phyloP scores from a whole-genome alignment of 805 yeast species.

The Cephaloascus albidus region DNA sequence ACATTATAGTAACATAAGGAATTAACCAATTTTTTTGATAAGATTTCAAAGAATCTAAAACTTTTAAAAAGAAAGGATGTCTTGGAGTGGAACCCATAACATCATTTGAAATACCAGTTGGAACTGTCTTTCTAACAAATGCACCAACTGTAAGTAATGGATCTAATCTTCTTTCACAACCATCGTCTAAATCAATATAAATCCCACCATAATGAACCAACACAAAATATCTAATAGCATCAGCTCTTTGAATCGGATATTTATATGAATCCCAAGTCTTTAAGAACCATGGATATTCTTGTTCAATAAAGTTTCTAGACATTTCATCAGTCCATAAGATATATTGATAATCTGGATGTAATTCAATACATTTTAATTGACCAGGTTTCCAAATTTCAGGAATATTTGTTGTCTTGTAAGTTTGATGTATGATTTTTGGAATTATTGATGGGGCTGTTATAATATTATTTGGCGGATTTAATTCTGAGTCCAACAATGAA shows the following conservation, averaged over 20 bases:
- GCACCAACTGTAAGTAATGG: conserved; percentile 78
- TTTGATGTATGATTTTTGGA: conserved; percentile 90
- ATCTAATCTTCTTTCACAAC: conserved; percentile 71
- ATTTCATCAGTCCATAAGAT: conserved; percentile 85
- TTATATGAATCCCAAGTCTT: conserved; percentile 67
- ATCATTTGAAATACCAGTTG: conserved; percentile 89
- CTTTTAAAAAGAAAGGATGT: conserved; percentile 78
- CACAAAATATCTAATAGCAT: conserved; percentile 82
- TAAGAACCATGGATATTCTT: conserved; percentile 82
- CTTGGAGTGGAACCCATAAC: conserved; percentile 84
- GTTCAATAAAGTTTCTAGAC: conserved; percentile 69
- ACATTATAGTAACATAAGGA: conserved; percentile 89
- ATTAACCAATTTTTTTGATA: conserved; percentile 67
- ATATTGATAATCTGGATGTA: conserved; percentile 84
- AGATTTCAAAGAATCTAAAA: conserved; percentile 53
- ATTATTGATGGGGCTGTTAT: conserved; percentile 45
- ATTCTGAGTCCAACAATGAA: conserved; percentile 52
- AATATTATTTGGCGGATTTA: conserved; percentile 42
- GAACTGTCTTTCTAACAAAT: conserved; percentile 77
- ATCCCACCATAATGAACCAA: conserved; percentile 81
- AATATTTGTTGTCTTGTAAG: conserved; percentile 69
- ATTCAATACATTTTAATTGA: conserved; percentile 64
- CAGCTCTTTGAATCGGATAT: conserved; percentile 84
- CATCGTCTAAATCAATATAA: conserved; percentile 86
- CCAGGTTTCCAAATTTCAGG: conserved; percentile 80